Conservation (phyloP, 306 rosid genomes). For the Sesbania bispinosa region DNA sequence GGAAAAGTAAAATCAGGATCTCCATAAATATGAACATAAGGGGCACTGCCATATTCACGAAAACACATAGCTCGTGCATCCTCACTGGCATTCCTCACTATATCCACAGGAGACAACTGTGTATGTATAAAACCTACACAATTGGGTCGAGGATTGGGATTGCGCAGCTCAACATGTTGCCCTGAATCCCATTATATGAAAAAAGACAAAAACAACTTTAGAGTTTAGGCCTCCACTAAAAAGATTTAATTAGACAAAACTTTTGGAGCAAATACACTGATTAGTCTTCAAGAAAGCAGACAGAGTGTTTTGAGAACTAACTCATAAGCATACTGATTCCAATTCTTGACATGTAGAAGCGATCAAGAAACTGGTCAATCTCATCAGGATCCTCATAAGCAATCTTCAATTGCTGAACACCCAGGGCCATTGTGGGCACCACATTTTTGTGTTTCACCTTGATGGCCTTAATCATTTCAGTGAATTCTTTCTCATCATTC, state of each 20-base stretch:
- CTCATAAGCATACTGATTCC: slow-evolving; percentile 87
- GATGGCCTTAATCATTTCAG: slow-evolving; percentile 71
- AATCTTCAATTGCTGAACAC: slow-evolving; percentile 61
- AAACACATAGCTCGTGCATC: slow-evolving; percentile 78
- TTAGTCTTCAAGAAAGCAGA: neutral
- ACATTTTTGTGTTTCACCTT: slow-evolving; percentile 85
- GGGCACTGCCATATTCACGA: slow-evolving; percentile 80
- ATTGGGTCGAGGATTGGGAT: slow-evolving; percentile 77
- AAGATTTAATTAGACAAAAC: neutral
- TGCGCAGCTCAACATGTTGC: slow-evolving; percentile 93
- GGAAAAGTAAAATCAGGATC: slow-evolving; percentile 81
- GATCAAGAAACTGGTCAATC: slow-evolving; percentile 73
- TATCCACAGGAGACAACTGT: slow-evolving; percentile 72
- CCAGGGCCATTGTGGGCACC: slow-evolving; percentile 74
- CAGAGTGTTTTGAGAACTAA: slow-evolving; percentile 5
- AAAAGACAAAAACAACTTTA: neutral
- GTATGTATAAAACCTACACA: slow-evolving; percentile 80
- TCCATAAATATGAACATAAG: slow-evolving; percentile 65
- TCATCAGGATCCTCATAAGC: slow-evolving; percentile 48
- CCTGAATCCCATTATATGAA: slow-evolving; percentile 48
- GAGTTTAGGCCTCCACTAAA: neutral
- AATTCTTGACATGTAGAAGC: slow-evolving; percentile 81
- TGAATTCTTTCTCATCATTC: slow-evolving; percentile 58
- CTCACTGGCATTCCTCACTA: slow-evolving; percentile 66
- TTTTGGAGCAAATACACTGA: neutral